Evolutionary conservation across 1,284 basidiomycete species (phyloP).

Genomic region (Sanguinoderma infundibulare): DNA sequence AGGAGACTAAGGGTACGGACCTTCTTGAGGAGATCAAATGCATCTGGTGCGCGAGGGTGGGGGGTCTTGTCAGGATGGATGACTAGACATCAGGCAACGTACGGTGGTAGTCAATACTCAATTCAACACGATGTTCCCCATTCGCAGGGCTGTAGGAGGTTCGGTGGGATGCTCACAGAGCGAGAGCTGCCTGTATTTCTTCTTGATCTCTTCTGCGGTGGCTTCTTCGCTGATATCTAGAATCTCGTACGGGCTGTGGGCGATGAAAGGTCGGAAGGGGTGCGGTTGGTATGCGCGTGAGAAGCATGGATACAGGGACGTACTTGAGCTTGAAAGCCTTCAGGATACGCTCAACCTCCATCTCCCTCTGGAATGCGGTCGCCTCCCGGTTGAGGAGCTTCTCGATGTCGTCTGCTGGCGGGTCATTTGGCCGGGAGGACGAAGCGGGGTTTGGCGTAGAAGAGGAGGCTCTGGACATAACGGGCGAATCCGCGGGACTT

Average conservation of each 20-base stretch:
- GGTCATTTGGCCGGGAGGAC: slow-evolving; percentile 18
- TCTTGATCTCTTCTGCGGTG: slow-evolving; percentile 77
- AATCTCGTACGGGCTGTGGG: slow-evolving; percentile 74
- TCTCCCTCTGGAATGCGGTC: slow-evolving; percentile 80
- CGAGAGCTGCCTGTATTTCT: slow-evolving; percentile 79
- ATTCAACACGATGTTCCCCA: slow-evolving; percentile 9
- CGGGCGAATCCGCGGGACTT: neutral
- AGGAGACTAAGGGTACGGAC: slow-evolving; percentile 48
- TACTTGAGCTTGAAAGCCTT: slow-evolving; percentile 87
- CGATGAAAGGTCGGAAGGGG: neutral
- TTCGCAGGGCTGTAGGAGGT: slow-evolving; percentile 6
- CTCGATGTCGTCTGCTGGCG: slow-evolving; percentile 60
- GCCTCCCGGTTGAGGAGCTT: slow-evolving; percentile 78
- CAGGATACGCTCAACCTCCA: slow-evolving; percentile 85
- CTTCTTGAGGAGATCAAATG: slow-evolving; percentile 86
- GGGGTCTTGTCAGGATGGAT: slow-evolving; percentile 88
- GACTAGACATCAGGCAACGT: slow-evolving; percentile 58
- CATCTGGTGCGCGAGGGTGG: slow-evolving; percentile 79
- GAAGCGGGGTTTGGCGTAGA: slow-evolving; percentile 13
- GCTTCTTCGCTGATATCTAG: slow-evolving; percentile 68
- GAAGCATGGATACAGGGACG: slow-evolving; percentile 29
- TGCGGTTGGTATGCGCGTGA: neutral
- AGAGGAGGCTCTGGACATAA: slow-evolving; percentile 28
- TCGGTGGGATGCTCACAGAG: slow-evolving; percentile 61
- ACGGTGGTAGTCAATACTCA: slow-evolving; percentile 34